phyloP scores from a whole-genome alignment of 192 early-diverging fungal genomes.

The Gamsiella multidivaricata region DNA sequence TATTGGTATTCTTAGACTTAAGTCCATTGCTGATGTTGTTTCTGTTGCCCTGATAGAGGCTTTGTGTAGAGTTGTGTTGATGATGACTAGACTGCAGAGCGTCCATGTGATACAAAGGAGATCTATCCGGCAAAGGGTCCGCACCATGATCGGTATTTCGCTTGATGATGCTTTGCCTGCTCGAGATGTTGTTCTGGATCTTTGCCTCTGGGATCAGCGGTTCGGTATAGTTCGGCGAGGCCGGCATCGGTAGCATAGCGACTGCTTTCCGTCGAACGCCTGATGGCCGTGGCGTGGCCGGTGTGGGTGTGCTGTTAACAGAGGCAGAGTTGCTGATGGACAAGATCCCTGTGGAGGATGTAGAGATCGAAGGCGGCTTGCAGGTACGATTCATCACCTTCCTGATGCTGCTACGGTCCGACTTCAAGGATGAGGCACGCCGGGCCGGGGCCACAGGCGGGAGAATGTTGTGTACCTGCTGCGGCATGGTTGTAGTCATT shows the following conservation, averaged over 20 bases:
- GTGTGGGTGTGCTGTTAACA: background rate
- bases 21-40: background rate
- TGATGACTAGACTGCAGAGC: background rate
- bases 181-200: too few relatives aligned
- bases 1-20: background rate
- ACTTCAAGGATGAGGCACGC: background rate
- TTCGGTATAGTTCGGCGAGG: background rate
- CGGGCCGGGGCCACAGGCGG: background rate
- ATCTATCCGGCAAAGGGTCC: background rate
- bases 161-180: too few relatives aligned
- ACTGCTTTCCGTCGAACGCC: slow-evolving; percentile 17
- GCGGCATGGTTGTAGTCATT: background rate
- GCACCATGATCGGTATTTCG: too few relatives aligned
- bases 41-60: background rate
- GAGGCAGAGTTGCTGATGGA: background rate
- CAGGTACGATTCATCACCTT: background rate
- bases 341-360: background rate
- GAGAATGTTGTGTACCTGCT: background rate
- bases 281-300: background rate
- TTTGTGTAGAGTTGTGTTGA: background rate
- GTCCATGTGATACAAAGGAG: background rate
- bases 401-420: background rate
- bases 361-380: slow-evolving; percentile 17
- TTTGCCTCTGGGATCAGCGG: too few relatives aligned
- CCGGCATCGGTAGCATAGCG: background rate